Base-by-base conservation (phyloP, 1,284 basidiomycete genomes). In the Cutaneotrichosporon daszewskae region DNA sequence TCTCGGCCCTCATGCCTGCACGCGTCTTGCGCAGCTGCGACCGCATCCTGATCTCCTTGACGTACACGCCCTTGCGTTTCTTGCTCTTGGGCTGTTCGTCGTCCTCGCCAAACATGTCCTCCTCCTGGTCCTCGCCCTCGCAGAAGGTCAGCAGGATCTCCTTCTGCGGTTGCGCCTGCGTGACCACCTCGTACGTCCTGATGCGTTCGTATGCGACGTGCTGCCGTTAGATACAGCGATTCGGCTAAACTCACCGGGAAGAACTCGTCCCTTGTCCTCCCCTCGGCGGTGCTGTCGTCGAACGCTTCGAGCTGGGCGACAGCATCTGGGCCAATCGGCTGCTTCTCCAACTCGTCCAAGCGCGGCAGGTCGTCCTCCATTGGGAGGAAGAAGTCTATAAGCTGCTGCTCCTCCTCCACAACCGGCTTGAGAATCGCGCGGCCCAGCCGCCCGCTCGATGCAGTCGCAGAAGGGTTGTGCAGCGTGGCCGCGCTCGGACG, bases 331-430 rank as follows among this genome's bases (percentile, higher is more conserved):
- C 51, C 47, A 8, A 63, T 40, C 1, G 64, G 55, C 3, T 42
- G 38, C 10, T 51, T 45, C 25, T 56, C 61, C 4, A 54, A 45
- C 11, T 57, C 43, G 6, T 48, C 47, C 14, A 64, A 33, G 12
- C 47, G 47, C 5, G 40, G 34, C 3, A 66, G 72, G 20, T 82
- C 82, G 57, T 90, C 87, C 43, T 87, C 83, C 57, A 79, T 76
- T 1, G 87, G 85, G 12, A 92, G 77, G 59, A 89, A 92, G 66
- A 87, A 92, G n/a, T 86, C 82, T 46, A 94, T 72, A 75, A 89
- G 85, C 43, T 86, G 84, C 60, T 90, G 85, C 20, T 87, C 85
- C 2, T 85, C 82, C 26, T 68, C 51, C 61, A 84, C 81, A 77
- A 88, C 84, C 0, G 90, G 87, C 27, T 88, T 80, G 40, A 94